Evolutionary conservation across 1,284 basidiomycete genomes (phyloP), one percentile per base, ranked within the genome.

Genomic region (Schizophyllum commune): DNA sequence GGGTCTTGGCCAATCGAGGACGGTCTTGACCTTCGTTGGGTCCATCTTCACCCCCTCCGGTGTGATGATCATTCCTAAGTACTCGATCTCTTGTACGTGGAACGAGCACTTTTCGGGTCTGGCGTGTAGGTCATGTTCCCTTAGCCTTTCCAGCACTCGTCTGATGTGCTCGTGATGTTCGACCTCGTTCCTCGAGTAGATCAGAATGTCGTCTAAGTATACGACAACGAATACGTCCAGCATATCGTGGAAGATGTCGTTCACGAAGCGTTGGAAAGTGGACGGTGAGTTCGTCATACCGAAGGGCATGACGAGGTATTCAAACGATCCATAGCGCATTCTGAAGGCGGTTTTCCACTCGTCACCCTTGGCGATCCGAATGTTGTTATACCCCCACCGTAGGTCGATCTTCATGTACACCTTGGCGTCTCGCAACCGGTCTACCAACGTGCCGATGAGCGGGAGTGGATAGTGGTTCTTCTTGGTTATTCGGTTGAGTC

Each of bases 271-370:
- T n/a, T n/a, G n/a, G n/a, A n/a, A n/a, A n/a, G n/a, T n/a, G n/a
- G n/a, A n/a, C n/a, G n/a, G n/a, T n/a, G n/a, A n/a, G n/a, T n/a
- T n/a, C n/a, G n/a, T n/a, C n/a, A n/a, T n/a, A n/a, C n/a, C 67
- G 65, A 62, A 74, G 66, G 55, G 67, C 65, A 79, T 80, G 0
- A 79, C 75, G 1, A 66, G 17, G 75, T 75, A 79, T 61, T 79
- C 72, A 57, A 72, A 78, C 1, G 75, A 61, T 0, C 77, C 75
- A 39, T 71, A 71, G 0, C 73, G 75, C 0, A 75, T 79, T 0
- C 57, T 61, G 3, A 79, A 70, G 0, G 75, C 77, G 0, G 76
- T 79, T 32, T 74, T 74, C 68, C 72, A 73, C 56, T 76, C 67
- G 62, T 76, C 70, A 15, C 72, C 72, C 47, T 70, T 62, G 22